phyloP scores from a whole-genome alignment of 805 yeast genomes.

The Candida ortonii region DNA sequence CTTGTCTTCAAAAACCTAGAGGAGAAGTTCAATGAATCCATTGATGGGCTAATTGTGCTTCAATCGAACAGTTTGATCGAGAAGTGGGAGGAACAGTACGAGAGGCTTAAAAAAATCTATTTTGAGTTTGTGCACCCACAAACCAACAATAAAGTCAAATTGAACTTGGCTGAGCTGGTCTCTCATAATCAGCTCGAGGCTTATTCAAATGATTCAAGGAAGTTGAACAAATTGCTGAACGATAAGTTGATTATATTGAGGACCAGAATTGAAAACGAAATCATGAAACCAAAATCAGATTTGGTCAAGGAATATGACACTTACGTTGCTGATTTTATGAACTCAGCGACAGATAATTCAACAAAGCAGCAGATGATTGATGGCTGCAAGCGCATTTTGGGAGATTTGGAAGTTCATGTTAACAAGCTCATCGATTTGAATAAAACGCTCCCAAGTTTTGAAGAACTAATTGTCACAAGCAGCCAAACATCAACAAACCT shows the following conservation, averaged over 20 bases:
- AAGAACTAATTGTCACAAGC: conserved; percentile 30
- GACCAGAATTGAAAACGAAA: conserved; percentile 36
- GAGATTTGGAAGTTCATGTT: conserved; percentile 25
- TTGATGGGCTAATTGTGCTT: conserved; percentile 33
- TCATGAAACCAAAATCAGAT: conserved; percentile 32
- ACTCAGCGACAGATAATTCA: conserved; percentile 11
- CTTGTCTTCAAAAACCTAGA: conserved; percentile 43
- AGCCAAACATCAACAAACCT: conserved; percentile 27
- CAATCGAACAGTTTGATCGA: conserved; percentile 42
- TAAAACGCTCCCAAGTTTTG: conserved; percentile 29
- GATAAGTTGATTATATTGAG: conserved; percentile 31
- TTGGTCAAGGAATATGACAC: conserved; percentile 42
- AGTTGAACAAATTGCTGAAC: conserved; percentile 15
- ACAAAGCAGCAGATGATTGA: conserved; percentile 14
- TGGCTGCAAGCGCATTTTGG: conserved; percentile 22
- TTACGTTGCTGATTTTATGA: conserved; percentile 37
- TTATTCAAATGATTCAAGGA: conserved; percentile 33
- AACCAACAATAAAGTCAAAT: conserved; percentile 8
- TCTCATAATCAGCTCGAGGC: conserved; percentile 28
- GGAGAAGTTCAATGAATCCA: conserved; percentile 36
- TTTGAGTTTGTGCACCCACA: conserved; percentile 24
- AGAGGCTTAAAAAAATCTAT: conserved; percentile 25
- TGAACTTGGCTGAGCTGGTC: conserved; percentile 35
- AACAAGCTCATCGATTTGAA: conserved; percentile 20
- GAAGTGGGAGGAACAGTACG: conserved; percentile 38